These are phyloP conservation scores for Apiotrichum laibachii DNA, from an alignment of 1,284 basidiomycete genomes.

Conservation along the genomic window DNA sequence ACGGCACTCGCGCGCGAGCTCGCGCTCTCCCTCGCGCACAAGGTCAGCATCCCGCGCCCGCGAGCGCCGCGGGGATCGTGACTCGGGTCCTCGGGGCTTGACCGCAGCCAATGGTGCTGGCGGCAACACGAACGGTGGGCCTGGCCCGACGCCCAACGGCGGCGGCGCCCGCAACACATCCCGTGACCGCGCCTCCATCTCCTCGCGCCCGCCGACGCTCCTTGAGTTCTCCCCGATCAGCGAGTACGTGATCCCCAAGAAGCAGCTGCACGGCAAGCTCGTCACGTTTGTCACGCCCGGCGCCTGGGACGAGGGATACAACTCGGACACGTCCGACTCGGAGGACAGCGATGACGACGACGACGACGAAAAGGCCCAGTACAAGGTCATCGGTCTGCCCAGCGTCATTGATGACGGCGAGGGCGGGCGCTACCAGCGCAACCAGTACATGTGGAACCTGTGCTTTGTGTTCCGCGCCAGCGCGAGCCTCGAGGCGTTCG, in stretches of 20 bases:
- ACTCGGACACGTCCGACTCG: constrained; percentile 23
- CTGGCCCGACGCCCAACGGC: too few species aligned
- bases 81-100: too few species aligned
- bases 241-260: constrained; percentile 89
- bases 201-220: constrained; percentile 52
- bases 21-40: constrained; percentile 27
- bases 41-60: constrained; percentile 19
- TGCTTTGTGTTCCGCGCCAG: constrained; percentile 90
- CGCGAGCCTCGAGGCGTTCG: constrained; percentile 89
- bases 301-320: constrained; percentile 16
- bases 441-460: constrained; percentile 91
- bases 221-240: constrained; percentile 89
- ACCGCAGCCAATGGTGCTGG: too few species aligned
- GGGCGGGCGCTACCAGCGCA: constrained; percentile 66
- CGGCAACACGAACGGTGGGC: too few species aligned
- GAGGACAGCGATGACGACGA: constrained; percentile 20
- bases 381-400: constrained; percentile 85
- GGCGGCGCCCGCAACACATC: background rate
- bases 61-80: background rate
- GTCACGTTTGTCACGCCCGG: constrained; percentile 58
- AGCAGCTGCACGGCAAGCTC: constrained; percentile 79
- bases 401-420: constrained; percentile 60
- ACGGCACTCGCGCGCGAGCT: constrained; percentile 9
- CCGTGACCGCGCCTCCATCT: constrained; percentile 6
- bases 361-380: constrained; percentile 35